phyloP scores from a whole-genome alignment of 2,329 filamentous ascomycete genomes.

The Aspergillus sp. region DNA sequence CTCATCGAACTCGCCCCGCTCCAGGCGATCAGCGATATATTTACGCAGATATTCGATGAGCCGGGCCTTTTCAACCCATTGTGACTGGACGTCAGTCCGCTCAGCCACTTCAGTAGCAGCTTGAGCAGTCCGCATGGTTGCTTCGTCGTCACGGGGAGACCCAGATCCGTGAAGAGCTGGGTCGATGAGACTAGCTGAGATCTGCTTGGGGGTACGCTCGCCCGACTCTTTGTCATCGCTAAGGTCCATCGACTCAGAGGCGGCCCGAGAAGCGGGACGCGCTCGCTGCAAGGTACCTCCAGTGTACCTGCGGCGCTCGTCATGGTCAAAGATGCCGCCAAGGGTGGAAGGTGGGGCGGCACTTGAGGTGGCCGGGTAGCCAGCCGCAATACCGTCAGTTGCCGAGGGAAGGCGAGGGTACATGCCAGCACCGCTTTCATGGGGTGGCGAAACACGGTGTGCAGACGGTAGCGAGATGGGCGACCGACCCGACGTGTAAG shows the following conservation, averaged over 20 bases:
- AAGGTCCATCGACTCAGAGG: slow-evolving; percentile 42
- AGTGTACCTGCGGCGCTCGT: slow-evolving; percentile 65
- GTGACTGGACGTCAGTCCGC: slow-evolving; percentile 57
- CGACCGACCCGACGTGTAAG: slow-evolving; percentile 66
- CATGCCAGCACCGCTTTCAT: slow-evolving; percentile 57
- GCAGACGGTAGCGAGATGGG: slow-evolving; percentile 59
- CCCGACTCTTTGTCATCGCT: slow-evolving; percentile 36
- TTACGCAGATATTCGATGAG: slow-evolving; percentile 64
- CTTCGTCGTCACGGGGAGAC: slow-evolving; percentile 36
- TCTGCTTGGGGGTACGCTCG: slow-evolving; percentile 38
- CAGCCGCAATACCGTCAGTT: slow-evolving; percentile 58
- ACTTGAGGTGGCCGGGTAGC: slow-evolving; percentile 55
- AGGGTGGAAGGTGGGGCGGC: slow-evolving; percentile 66
- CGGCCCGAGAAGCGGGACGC: slow-evolving; percentile 45
- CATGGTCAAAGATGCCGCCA: slow-evolving; percentile 62
- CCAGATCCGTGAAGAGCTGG: slow-evolving; percentile 42
- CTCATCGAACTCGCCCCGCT: slow-evolving; percentile 55
- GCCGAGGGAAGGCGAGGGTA: slow-evolving; percentile 67
- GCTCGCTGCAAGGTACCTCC: slow-evolving; percentile 64
- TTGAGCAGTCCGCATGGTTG: slow-evolving; percentile 41
- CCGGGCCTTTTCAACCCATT: slow-evolving; percentile 69
- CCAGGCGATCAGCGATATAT: slow-evolving; percentile 60
- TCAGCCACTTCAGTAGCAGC: slow-evolving; percentile 46
- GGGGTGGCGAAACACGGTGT: slow-evolving; percentile 56
- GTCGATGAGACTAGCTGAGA: slow-evolving; percentile 48